phyloP scores from a whole-genome alignment of 2,329 filamentous ascomycete genomes.

The Pseudogymnoascus sp. region DNA sequence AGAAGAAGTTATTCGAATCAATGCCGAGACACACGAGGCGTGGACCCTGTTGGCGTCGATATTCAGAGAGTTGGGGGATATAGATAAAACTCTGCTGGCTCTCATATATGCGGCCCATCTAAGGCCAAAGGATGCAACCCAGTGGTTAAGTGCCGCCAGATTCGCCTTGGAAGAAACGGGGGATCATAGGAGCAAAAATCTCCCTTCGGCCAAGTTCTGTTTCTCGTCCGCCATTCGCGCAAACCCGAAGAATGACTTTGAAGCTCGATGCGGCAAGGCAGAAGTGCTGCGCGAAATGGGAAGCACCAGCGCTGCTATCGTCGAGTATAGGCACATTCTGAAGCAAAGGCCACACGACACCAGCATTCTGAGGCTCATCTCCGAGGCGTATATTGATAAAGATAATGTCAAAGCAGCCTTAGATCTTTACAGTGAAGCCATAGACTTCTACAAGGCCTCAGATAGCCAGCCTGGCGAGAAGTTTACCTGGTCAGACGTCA shows the following conservation, averaged over 20 bases:
- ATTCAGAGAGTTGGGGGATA: constrained; percentile 50
- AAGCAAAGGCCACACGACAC: constrained; percentile 40
- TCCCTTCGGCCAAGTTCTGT: constrained; percentile 48
- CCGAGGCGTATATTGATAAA: constrained; percentile 28
- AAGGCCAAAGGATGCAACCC: constrained; percentile 48
- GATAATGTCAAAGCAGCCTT: constrained; percentile 26
- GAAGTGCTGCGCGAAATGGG: constrained; percentile 48
- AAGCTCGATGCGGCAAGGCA: constrained; percentile 51
- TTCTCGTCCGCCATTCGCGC: constrained; percentile 51
- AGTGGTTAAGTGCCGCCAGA: constrained; percentile 49
- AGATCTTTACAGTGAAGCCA: constrained; percentile 26
- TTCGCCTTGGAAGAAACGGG: constrained; percentile 45
- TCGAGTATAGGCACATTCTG: constrained; percentile 48
- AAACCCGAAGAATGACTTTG: constrained; percentile 43
- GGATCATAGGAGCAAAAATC: constrained; percentile 36
- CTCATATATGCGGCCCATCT: constrained; percentile 55
- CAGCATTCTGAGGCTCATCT: constrained; percentile 27
- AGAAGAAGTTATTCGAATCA: constrained; percentile 57
- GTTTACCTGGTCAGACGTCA: constrained; percentile 66
- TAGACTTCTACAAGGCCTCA: constrained; percentile 21
- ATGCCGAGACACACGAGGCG: constrained; percentile 56
- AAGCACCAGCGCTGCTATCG: constrained; percentile 43
- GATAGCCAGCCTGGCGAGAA: constrained; percentile 10
- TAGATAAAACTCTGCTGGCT: constrained; percentile 48
- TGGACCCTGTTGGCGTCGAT: constrained; percentile 55